Percentiles rank a stretch among this genome's conserved stretches.
Conservation (phyloP, 2,329 filamentous ascomycete species). For the Ceratocystis papillata region DNA sequence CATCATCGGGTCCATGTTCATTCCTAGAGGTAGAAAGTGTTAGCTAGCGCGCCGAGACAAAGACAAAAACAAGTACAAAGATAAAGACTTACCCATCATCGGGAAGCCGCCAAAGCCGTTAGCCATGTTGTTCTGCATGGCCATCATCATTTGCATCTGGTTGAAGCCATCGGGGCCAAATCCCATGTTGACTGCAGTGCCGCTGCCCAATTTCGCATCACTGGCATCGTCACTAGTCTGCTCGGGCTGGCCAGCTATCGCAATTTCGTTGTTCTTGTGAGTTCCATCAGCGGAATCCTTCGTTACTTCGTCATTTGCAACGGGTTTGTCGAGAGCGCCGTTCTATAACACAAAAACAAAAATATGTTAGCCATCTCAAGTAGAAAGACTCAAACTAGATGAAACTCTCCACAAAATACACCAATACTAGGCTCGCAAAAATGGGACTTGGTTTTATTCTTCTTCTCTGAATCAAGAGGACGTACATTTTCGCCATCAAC, state of each 20-base stretch:
- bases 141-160: slow-evolving; percentile 73
- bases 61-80: neutral
- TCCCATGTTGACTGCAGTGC: slow-evolving; percentile 38
- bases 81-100: slow-evolving; percentile 72
- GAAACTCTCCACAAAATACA: neutral
- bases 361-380: neutral
- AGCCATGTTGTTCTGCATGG: slow-evolving; percentile 59
- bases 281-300: neutral
- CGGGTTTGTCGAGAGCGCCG: neutral
- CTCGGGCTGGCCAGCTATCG: slow-evolving; percentile 23
- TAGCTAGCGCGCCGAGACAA: neutral
- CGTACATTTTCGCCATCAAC: slow-evolving; percentile 28
- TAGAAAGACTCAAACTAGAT: neutral
- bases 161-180: slow-evolving; percentile 58
- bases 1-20: slow-evolving; percentile 72
- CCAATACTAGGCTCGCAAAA: neutral
- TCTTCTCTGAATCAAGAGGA: slow-evolving; percentile 34
- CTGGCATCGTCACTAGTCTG: slow-evolving; percentile 27
- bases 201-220: slow-evolving; percentile 29
- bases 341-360: neutral
- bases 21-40: slow-evolving; percentile 45
- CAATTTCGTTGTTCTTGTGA: neutral
- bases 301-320: neutral
- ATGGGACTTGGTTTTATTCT: neutral
- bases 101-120: slow-evolving; percentile 49